A percentile compares a stretch with the other conserved stretches of the same genome.
Evolutionary conservation across 169 alveolate species (phyloP).

Genomic region (Plasmodium inui): DNA sequence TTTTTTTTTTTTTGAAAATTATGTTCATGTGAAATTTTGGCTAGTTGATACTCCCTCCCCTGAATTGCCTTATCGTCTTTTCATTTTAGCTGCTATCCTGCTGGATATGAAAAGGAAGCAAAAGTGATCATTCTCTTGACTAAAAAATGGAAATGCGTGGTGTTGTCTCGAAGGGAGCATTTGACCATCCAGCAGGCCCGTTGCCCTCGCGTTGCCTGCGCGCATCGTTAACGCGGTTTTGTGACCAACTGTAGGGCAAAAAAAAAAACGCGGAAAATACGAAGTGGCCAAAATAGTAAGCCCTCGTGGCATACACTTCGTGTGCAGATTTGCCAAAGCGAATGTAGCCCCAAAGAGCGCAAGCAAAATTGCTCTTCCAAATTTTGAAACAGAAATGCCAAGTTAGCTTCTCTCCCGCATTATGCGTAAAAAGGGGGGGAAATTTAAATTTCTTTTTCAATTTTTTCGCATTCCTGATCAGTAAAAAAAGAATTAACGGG

Average conservation of each 20-base stretch:
- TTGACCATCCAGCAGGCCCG: not conserved
- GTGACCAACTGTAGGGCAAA: not conserved
- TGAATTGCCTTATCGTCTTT: not conserved
- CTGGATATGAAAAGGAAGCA: not conserved
- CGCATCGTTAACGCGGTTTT: not conserved
- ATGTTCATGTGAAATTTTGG: slow-evolving; percentile 4
- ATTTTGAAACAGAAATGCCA: not conserved
- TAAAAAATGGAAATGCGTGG: slow-evolving; percentile 3
- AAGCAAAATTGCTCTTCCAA: not conserved
- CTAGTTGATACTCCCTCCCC: not conserved
- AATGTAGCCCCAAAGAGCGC: not conserved
- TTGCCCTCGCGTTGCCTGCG: not conserved
- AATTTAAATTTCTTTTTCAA: not conserved
- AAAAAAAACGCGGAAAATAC: not conserved
- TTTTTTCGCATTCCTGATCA: not conserved
- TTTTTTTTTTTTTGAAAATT: not conserved
- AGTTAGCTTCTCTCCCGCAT: not conserved
- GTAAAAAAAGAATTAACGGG: not conserved
- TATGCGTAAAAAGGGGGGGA: not conserved
- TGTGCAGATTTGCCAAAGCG: not conserved
- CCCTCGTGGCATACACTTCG: not conserved
- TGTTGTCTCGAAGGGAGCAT: not conserved
- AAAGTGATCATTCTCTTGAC: not conserved
- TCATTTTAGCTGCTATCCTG: not conserved
- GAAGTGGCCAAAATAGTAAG: not conserved